Percentiles rank a stretch among this genome's conserved stretches.
phyloP scores from a whole-genome alignment of 148 eudicot genomes.

The Rhododendron williamsianum region DNA sequence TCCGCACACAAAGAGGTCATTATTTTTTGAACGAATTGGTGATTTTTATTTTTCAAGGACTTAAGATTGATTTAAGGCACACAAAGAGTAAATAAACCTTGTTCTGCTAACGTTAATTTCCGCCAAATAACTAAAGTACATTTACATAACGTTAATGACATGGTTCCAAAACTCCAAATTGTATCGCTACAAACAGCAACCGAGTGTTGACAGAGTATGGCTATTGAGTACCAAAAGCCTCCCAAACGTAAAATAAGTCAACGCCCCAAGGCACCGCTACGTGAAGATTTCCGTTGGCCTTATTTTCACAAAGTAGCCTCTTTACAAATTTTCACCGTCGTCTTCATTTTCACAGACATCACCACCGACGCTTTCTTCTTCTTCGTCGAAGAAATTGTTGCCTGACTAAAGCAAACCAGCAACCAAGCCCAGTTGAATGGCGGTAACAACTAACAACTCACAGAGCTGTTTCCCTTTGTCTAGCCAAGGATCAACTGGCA shows the following conservation, averaged over 20 bases:
- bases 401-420: neutral
- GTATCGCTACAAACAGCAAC: neutral
- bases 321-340: neutral
- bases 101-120: neutral
- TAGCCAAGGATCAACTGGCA: neutral
- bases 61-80: neutral
- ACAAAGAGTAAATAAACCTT: neutral
- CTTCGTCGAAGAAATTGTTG: neutral
- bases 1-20: too few species aligned
- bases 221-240: neutral
- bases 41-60: neutral
- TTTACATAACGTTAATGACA: neutral
- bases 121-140: neutral
- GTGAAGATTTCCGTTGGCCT: neutral
- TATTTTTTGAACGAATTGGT: neutral
- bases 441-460: neutral
- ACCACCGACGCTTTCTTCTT: neutral
- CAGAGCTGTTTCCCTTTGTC: neutral
- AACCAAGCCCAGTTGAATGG: neutral
- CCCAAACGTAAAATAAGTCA: neutral
- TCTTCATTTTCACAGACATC: neutral
- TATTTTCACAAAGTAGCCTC: neutral
- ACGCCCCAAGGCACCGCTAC: neutral
- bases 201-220: neutral
- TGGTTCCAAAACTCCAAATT: neutral